Conservation (phyloP, 108 stramenopile genomes). For the Discostella pseudostelligera region DNA sequence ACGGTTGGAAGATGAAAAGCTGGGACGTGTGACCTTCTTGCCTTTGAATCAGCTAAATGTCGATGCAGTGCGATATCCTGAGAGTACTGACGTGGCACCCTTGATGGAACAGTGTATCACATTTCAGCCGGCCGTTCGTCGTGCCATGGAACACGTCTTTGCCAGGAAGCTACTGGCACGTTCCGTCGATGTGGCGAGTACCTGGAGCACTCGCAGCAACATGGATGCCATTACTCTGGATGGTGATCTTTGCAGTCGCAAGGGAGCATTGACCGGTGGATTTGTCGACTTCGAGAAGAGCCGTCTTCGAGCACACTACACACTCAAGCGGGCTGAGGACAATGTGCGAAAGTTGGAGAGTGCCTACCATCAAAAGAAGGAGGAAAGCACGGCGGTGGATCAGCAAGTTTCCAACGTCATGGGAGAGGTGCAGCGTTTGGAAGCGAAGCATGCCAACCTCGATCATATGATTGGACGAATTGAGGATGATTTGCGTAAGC, state of each 20-base stretch:
- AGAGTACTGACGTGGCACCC: conserved; percentile 71
- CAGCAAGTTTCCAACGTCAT: conserved; percentile 66
- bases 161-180: conserved; percentile 88
- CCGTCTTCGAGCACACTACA: conserved; percentile 63
- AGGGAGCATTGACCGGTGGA: conserved; percentile 92
- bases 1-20: conserved; percentile 78
- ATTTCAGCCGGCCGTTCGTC: conserved; percentile 76
- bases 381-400: conserved; percentile 58
- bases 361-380: conserved; percentile 53
- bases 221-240: conserved; percentile 98
- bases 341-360: conserved; percentile 44
- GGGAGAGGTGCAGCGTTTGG: conserved; percentile 69
- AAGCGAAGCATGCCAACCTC: conserved; percentile 73
- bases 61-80: conserved; percentile 62
- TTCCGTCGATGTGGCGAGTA: conserved; percentile 76
- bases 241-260: conserved; percentile 91
- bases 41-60: conserved; percentile 92
- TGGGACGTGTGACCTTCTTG: conserved; percentile 97
- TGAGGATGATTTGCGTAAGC: conserved; percentile 54
- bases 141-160: conserved; percentile 94
- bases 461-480: conserved; percentile 56
- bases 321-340: conserved; percentile 53
- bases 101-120: conserved; percentile 68
- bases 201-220: conserved; percentile 59
- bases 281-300: conserved; percentile 77